Evolutionary conservation across 805 yeast genomes (phyloP).

Genomic region (Nakazawaea peltata): DNA sequence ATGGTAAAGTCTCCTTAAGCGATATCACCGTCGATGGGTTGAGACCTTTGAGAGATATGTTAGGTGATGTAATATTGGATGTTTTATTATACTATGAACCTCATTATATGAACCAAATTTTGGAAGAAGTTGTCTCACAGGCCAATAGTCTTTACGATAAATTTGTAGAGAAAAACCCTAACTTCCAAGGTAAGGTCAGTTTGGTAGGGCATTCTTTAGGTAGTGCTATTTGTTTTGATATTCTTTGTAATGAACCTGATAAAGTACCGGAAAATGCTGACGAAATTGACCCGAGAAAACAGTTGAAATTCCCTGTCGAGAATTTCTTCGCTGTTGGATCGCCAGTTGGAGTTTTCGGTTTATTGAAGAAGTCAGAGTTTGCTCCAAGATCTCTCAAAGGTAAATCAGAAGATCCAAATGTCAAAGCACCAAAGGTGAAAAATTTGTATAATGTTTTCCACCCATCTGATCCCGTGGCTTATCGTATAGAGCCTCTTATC

Average conservation of each 20-base stretch:
- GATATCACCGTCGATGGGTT: slow-evolving; percentile 77
- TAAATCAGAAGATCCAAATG: slow-evolving; percentile 8
- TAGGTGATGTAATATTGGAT: slow-evolving; percentile 86
- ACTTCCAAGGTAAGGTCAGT: slow-evolving; percentile 74
- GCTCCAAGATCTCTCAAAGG: slow-evolving; percentile 25
- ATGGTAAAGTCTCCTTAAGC: slow-evolving; percentile 37
- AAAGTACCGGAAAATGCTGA: slow-evolving; percentile 10
- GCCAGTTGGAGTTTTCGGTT: slow-evolving; percentile 81
- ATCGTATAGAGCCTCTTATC: slow-evolving; percentile 81
- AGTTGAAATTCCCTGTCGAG: slow-evolving; percentile 63
- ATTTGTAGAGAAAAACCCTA: slow-evolving; percentile 58
- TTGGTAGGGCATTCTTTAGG: slow-evolving; percentile 91
- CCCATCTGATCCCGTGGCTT: slow-evolving; percentile 88
- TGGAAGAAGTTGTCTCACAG: slow-evolving; percentile 51
- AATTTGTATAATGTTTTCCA: slow-evolving; percentile 81
- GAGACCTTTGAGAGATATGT: slow-evolving; percentile 62
- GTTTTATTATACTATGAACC: slow-evolving; percentile 75
- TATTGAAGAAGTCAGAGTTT: slow-evolving; percentile 60
- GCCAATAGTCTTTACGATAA: slow-evolving; percentile 54
- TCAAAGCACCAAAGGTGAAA: slow-evolving; percentile 45
- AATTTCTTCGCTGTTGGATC: slow-evolving; percentile 81
- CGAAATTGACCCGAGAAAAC: slow-evolving; percentile 17
- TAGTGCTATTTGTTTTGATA: slow-evolving; percentile 74
- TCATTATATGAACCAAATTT: slow-evolving; percentile 50
- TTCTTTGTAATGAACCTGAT: slow-evolving; percentile 45